These are phyloP conservation scores for Epichloe hybrida DNA, from an alignment of 2,329 filamentous ascomycete species.

Conservation along the genomic window DNA sequence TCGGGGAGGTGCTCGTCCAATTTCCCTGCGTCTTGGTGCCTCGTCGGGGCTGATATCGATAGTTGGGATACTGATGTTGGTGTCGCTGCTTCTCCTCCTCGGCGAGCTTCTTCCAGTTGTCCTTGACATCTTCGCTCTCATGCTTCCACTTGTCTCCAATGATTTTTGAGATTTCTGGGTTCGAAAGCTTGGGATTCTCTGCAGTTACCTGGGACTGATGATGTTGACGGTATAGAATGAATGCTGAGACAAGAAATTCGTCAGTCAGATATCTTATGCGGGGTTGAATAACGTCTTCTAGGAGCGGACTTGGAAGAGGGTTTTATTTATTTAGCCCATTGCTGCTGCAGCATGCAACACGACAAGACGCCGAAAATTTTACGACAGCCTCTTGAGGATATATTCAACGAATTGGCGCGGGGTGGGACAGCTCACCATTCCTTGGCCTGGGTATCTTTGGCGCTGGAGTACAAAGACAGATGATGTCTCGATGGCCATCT, in stretches of 20 bases:
- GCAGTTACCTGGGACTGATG: conserved; percentile 72
- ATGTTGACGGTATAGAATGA: conserved; percentile 93
- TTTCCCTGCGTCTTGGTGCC: conserved; percentile 25
- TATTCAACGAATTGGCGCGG: not conserved
- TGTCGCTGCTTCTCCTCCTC: conserved; percentile 89
- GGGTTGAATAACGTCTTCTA: not conserved
- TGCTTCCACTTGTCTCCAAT: conserved; percentile 87
- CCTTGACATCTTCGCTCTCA: conserved; percentile 60
- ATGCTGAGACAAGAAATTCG: conserved; percentile 45
- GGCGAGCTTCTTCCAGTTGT: conserved; percentile 77
- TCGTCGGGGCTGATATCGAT: conserved; percentile 81
- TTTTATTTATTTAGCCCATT: not conserved
- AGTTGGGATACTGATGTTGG: conserved; percentile 79
- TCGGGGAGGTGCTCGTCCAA: conserved; percentile 20
- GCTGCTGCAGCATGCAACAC: not conserved
- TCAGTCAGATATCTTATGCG: conserved; percentile 11
- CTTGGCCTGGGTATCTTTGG: conserved; percentile 45
- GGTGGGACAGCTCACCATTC: conserved; percentile 34
- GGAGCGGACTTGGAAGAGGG: not conserved
- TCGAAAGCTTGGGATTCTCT: conserved; percentile 77
- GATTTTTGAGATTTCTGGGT: conserved; percentile 94
- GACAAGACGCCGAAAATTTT: not conserved
- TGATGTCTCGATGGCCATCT: conserved; percentile 26
- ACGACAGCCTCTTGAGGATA: not conserved
- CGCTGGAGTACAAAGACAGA: conserved; percentile 42